Percentiles rank a stretch among this genome's conserved stretches.
phyloP scores from a whole-genome alignment of 2,329 filamentous ascomycete genomes.

The Ophiostoma novo-ulmi region DNA sequence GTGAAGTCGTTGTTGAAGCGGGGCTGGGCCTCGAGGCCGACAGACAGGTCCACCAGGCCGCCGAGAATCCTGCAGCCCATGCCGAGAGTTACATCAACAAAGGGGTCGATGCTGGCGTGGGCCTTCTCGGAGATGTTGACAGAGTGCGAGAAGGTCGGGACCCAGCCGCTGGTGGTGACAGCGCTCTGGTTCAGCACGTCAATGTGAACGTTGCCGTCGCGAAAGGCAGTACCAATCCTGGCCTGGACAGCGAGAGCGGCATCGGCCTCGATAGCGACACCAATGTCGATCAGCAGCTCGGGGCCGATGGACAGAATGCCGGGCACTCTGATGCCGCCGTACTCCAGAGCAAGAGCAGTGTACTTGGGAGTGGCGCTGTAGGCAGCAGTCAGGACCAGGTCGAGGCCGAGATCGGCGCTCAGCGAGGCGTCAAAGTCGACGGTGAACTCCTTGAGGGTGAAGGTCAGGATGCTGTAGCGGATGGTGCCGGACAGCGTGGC shows the following conservation, averaged over 20 bases:
- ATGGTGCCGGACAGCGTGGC: slow-evolving; percentile 12
- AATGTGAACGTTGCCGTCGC: slow-evolving; percentile 30
- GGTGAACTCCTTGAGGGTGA: slow-evolving; percentile 35
- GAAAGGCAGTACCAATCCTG: slow-evolving; percentile 7
- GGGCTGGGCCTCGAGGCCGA: slow-evolving; percentile 30
- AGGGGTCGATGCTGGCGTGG: slow-evolving; percentile 29
- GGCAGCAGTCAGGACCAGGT: slow-evolving; percentile 34
- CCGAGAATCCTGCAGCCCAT: slow-evolving; percentile 30
- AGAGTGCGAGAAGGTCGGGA: slow-evolving; percentile 26
- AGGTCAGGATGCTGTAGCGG: neutral
- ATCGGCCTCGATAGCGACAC: slow-evolving; percentile 14
- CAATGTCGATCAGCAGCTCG: slow-evolving; percentile 19
- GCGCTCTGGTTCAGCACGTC: slow-evolving; percentile 31
- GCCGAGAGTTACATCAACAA: slow-evolving; percentile 28
- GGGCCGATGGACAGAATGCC: slow-evolving; percentile 35
- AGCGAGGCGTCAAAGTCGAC: slow-evolving; percentile 42
- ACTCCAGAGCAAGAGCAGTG: slow-evolving; percentile 36
- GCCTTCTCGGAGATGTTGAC: slow-evolving; percentile 28
- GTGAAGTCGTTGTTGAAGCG: slow-evolving; percentile 31
- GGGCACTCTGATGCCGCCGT: slow-evolving; percentile 38
- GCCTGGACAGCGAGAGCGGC: slow-evolving; percentile 13
- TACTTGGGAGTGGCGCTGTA: slow-evolving; percentile 37
- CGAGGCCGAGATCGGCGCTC: slow-evolving; percentile 36
- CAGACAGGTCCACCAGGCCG: slow-evolving; percentile 31
- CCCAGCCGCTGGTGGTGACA: slow-evolving; percentile 26